phyloP scores from a whole-genome alignment of 2,329 filamentous ascomycete genomes.

The Lasiodiplodia gonubiensis region DNA sequence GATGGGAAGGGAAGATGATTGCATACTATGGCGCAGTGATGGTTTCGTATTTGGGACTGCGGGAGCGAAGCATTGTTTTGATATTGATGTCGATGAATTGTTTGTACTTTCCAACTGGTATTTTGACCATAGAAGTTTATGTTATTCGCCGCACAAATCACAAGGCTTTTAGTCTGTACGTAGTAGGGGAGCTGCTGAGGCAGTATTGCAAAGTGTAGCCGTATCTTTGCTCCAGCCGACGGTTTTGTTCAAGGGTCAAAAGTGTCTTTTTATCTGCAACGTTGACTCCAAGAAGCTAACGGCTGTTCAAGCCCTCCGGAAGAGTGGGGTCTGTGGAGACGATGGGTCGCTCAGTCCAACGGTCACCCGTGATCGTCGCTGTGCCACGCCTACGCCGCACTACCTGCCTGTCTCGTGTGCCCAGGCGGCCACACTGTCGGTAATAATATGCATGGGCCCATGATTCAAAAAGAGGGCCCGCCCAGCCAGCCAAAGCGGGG shows the following conservation, averaged over 20 bases:
- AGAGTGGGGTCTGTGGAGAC: constrained; percentile 3
- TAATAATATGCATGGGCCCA: not conserved
- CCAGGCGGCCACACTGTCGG: not conserved
- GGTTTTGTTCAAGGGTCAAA: not conserved
- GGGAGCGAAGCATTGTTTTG: not conserved
- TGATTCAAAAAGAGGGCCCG: not conserved
- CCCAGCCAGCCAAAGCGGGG: not conserved
- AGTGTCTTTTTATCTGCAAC: not conserved
- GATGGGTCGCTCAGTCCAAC: not conserved
- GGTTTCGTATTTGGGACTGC: not conserved
- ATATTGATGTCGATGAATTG: not conserved
- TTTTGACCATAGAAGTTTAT: not conserved
- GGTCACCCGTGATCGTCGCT: not conserved
- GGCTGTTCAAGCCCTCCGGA: not conserved
- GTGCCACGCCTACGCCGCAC: constrained; percentile 2
- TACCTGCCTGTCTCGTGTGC: not conserved
- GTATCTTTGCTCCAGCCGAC: not conserved
- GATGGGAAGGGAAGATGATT: not conserved
- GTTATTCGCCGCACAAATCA: too few species aligned
- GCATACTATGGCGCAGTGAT: not conserved
- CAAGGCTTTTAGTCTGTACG: too few species aligned
- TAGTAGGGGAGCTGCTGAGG: too few species aligned
- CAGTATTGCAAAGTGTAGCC: not conserved
- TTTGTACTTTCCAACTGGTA: not conserved
- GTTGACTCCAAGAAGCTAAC: not conserved